These are phyloP conservation scores for Microbotryum silenes-acaulis DNA, from an alignment of 1,284 basidiomycete species.

Conservation along the genomic window DNA sequence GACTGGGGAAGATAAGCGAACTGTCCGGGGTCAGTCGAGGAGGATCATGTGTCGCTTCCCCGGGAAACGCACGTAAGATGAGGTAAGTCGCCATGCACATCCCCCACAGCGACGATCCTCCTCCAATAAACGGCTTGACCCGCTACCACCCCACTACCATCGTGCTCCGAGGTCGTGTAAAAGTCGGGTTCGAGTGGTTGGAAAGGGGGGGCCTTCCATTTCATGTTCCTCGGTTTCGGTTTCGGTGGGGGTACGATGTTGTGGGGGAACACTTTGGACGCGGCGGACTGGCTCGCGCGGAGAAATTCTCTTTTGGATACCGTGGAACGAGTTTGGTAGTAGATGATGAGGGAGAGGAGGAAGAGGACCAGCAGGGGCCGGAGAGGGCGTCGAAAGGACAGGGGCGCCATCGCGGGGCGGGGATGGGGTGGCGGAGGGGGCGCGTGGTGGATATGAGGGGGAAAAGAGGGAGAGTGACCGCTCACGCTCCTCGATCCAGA, in stretches of 20 bases:
- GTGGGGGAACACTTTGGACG: neutral
- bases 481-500: too few species aligned
- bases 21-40: too few species aligned
- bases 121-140: neutral
- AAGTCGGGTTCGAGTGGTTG: neutral
- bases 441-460: too few species aligned
- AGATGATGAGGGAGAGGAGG: conserved; percentile 1
- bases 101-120: conserved; percentile 21
- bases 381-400: too few species aligned
- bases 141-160: too few species aligned
- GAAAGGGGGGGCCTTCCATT: neutral
- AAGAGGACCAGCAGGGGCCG: conserved; percentile 1
- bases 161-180: conserved; percentile 2
- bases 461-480: too few species aligned
- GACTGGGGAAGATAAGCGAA: too few species aligned
- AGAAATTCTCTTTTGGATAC: neutral
- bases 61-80: neutral
- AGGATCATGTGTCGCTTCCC: too few species aligned
- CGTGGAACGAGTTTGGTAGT: neutral
- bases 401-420: too few species aligned
- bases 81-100: conserved; percentile 28
- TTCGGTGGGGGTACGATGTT: neutral
- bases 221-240: neutral
- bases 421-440: too few species aligned
- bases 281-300: neutral